Base-by-base conservation (phyloP, 169 alveolate species). In the Plasmodium berghei region DNA sequence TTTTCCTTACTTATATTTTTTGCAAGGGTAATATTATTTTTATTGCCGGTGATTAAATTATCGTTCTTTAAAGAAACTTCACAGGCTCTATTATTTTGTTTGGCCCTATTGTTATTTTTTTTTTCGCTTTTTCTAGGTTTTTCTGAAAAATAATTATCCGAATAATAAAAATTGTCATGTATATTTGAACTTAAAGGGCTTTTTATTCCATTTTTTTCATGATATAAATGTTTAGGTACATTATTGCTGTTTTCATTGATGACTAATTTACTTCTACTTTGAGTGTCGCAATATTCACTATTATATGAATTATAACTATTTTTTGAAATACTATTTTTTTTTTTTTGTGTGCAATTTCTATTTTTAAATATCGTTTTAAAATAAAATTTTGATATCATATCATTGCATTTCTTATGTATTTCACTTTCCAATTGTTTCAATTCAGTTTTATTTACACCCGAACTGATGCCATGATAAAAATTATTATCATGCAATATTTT, bases 141-240 rank as follows among this genome's bases (percentile, higher is more conserved):
- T 72, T 20, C 85, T 77, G 89, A 77, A 77, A 77, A 77, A 52
- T 77, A 77, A 52, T 77, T 77, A 77, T 77, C 89, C 72, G 89
- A 77, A 64, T 77, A 69, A 56, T 24, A 58, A 52, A 28, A 52
- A 22, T 24, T 66, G 28, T 28, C 34, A 70, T 70, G 52, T 28
- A 49, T 52, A 42, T 63, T 16, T 48, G 73, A 77, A 64, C 54
- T 55, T 58, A 55, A 67, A 48, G 59, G 42, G 6, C 24, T n/a
- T 6, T 40, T 62, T 20, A 40, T 74, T 54, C 49, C 14, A 34
- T 67, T 56, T 40, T 55, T 54, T 20, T 40, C 52, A 80, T 66
- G 73, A 67, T 22, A 52, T 55, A 55, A 24, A 71, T 56, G 34
- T 55, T 66, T 71, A 55, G 24, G 12, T 66, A 6, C 61, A 28